A percentile compares a stretch with the other conserved stretches of the same genome.
Evolutionary conservation across 2,329 filamentous ascomycete genomes (phyloP).

Genomic region (Pseudogymnoascus sp.): DNA sequence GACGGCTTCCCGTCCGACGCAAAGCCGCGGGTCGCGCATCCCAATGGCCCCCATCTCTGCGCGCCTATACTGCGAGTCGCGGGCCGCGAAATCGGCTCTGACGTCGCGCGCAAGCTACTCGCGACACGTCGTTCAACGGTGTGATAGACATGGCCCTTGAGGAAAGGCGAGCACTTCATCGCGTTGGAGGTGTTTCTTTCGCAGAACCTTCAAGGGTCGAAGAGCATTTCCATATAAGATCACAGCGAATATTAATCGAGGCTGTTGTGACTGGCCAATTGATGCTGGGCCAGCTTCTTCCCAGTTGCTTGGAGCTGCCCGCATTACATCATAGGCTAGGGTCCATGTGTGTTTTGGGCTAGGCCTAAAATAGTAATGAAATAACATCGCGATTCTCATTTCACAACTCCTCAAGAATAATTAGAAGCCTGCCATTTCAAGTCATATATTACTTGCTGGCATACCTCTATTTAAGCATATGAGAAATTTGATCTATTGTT

Average conservation of each 20-base stretch:
- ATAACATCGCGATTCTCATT: too few relatives aligned
- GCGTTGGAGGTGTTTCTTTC: neutral
- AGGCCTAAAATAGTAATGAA: too few relatives aligned
- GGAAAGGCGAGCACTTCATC: conserved; percentile 7
- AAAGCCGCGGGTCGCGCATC: neutral
- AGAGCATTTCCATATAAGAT: neutral
- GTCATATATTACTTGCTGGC: too few relatives aligned
- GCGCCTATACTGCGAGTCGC: neutral
- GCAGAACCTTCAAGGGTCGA: neutral
- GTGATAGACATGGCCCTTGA: neutral
- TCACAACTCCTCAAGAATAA: too few relatives aligned
- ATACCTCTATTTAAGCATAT: too few relatives aligned
- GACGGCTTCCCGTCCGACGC: neutral
- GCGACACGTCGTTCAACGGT: neutral
- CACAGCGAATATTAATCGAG: neutral
- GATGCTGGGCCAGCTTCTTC: neutral
- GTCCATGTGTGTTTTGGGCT: neutral
- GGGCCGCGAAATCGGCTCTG: neutral
- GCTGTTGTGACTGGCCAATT: neutral
- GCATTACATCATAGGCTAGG: neutral
- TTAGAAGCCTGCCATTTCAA: too few relatives aligned
- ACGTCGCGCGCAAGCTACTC: neutral
- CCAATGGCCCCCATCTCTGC: neutral
- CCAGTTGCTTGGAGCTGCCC: neutral
- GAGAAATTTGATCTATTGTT: neutral